Evolutionary conservation across 2,329 filamentous ascomycete genomes (phyloP).

Genomic region (Zasmidium cellare): DNA sequence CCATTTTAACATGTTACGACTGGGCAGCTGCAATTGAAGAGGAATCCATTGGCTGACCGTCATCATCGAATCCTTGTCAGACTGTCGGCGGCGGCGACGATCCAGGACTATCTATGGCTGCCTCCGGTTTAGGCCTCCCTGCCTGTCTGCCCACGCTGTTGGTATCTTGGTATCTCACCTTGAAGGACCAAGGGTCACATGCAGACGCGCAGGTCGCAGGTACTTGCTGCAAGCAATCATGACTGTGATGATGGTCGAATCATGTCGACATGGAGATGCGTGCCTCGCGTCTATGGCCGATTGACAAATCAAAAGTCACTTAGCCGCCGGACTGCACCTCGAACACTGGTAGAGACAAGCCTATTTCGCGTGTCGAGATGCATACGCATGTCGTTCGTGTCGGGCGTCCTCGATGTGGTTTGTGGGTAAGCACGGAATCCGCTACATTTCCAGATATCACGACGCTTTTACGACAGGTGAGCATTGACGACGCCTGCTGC

Average conservation of each 20-base stretch:
- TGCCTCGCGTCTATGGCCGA: background rate
- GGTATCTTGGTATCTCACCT: background rate
- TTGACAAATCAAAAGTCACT: background rate
- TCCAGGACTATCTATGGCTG: constrained; percentile 9
- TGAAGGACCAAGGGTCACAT: constrained; percentile 14
- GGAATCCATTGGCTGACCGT: constrained; percentile 6
- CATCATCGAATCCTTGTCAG: constrained; percentile 9
- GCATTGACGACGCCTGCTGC: too few relatives aligned
- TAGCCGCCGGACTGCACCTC: background rate
- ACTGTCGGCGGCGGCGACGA: constrained; percentile 2
- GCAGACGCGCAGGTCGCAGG: constrained; percentile 12
- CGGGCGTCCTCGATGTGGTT: background rate
- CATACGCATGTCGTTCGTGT: background rate
- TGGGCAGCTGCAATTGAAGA: constrained; percentile 1
- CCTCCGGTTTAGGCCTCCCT: constrained; percentile 2
- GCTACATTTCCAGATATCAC: too few relatives aligned
- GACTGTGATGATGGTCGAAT: constrained; percentile 9
- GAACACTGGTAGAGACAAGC: background rate
- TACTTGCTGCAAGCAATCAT: constrained; percentile 16
- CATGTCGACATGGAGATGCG: constrained; percentile 1
- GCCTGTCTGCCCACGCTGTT: constrained; percentile 2
- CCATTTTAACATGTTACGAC: constrained; percentile 3
- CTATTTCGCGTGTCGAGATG: background rate
- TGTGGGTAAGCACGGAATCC: background rate
- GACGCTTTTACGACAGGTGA: too few relatives aligned